Percentiles rank a stretch among this genome's conserved stretches.
These are phyloP conservation scores for Phaeotremella fagi DNA, from an alignment of 768 basidiomycete genomes.

Conservation along the genomic window DNA sequence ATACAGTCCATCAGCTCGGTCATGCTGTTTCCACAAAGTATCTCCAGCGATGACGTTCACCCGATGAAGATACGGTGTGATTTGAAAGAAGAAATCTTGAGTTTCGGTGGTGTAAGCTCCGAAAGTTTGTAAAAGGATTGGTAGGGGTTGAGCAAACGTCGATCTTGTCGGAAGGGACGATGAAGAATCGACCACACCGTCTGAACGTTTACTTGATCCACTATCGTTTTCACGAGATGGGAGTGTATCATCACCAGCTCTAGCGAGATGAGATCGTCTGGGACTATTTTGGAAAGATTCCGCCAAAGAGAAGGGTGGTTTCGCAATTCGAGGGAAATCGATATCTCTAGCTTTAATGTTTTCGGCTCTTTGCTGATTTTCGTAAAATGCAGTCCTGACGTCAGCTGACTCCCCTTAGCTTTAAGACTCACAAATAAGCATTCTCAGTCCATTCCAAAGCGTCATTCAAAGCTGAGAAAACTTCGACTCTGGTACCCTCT, in stretches of 20 bases:
- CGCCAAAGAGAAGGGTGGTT: slow-evolving; percentile 53
- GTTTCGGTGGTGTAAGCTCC: slow-evolving; percentile 57
- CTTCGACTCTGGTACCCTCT: slow-evolving; percentile 67
- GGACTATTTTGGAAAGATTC: slow-evolving; percentile 61
- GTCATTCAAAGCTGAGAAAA: slow-evolving; percentile 76
- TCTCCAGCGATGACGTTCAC: slow-evolving; percentile 57
- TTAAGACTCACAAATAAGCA: slow-evolving; percentile 69
- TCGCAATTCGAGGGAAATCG: slow-evolving; percentile 42
- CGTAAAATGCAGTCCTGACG: slow-evolving; percentile 47
- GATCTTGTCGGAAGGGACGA: slow-evolving; percentile 3
- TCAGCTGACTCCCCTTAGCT: too few species aligned
- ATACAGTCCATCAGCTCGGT: slow-evolving; percentile 75
- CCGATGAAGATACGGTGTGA: slow-evolving; percentile 68
- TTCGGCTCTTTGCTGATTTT: slow-evolving; percentile 19
- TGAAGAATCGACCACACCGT: too few species aligned
- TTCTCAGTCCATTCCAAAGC: slow-evolving; percentile 98
- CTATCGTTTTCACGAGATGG: slow-evolving; percentile 31
- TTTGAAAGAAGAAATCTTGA: slow-evolving; percentile 58
- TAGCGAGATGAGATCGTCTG: slow-evolving; percentile 61
- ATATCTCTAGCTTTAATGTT: slow-evolving; percentile 17
- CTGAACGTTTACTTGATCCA: too few species aligned
- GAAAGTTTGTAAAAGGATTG: slow-evolving; percentile 73
- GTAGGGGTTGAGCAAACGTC: slow-evolving; percentile 59
- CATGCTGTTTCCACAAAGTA: slow-evolving; percentile 72
- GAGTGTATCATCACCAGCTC: slow-evolving; percentile 63